A percentile compares a stretch with the other conserved stretches of the same genome.
These are phyloP conservation scores for Cryphonectria japonica DNA, from an alignment of 2,329 filamentous ascomycete species.

Conservation along the genomic window DNA sequence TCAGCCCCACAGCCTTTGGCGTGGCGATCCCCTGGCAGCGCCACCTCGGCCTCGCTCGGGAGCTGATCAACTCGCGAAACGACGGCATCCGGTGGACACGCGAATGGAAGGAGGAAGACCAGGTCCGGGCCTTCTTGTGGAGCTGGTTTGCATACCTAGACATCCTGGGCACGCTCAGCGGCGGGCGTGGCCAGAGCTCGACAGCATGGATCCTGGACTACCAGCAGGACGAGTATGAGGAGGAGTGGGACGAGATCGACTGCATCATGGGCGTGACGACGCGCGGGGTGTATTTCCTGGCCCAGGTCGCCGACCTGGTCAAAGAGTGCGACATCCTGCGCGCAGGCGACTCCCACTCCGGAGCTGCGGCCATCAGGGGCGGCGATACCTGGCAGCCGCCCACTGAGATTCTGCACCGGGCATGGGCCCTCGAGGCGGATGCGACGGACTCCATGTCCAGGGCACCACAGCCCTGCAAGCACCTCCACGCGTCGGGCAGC, in stretches of 20 bases:
- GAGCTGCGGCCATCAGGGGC: conserved; percentile 34
- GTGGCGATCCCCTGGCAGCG: conserved; percentile 81
- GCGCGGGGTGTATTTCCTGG: conserved; percentile 70
- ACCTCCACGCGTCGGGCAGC: conserved; percentile 53
- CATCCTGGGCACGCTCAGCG: conserved; percentile 73
- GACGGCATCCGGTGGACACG: conserved; percentile 54
- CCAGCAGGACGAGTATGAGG: conserved; percentile 54
- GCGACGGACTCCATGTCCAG: conserved; percentile 60
- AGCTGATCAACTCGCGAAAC: conserved; percentile 70
- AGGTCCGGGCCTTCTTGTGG: conserved; percentile 73
- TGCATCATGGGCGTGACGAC: conserved; percentile 81
- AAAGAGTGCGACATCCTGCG: conserved; percentile 69
- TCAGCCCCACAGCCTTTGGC: conserved; percentile 80
- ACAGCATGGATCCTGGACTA: conserved; percentile 56
- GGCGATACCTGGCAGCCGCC: conserved; percentile 60
- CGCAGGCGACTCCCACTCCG: conserved; percentile 42
- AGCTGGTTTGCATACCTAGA: conserved; percentile 87
- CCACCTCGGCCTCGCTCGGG: conserved; percentile 75
- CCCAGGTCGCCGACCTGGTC: conserved; percentile 72
- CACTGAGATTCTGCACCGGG: conserved; percentile 56
- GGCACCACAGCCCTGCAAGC: conserved; percentile 47
- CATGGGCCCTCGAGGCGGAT: conserved; percentile 62
- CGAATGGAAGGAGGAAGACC: conserved; percentile 50
- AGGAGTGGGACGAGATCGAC: conserved; percentile 69
- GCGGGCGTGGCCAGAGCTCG: conserved; percentile 55